Evolutionary conservation across 2,329 filamentous ascomycete species (phyloP), one percentile per base, ranked within the genome.

Genomic region (Apiospora hydei): DNA sequence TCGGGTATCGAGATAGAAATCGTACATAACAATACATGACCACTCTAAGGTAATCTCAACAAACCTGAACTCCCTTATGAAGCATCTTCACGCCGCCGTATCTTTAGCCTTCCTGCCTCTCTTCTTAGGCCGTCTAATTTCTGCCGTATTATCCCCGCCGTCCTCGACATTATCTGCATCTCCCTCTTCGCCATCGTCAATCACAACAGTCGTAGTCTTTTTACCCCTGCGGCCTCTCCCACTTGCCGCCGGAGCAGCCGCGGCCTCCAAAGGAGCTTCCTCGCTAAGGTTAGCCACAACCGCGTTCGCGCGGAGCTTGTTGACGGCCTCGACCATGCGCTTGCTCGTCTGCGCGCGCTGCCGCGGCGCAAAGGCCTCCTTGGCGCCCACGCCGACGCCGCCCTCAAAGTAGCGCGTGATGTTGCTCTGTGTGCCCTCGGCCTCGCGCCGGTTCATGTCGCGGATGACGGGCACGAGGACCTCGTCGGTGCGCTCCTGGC

Each of bases 371-470:
- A 94, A 95, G 0, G 88, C 89, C 73, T 91, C 88, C 49, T 84
- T 88, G 16, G 88, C 88, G 0, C 93, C 93, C 0, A 87, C 88
- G 0, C 93, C 93, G 0, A 94, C 91, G 5, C 85, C 83, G 0
- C 96, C 96, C 16, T 90, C 89, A 80, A 98, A 98, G 81, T 92
- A 99, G 34, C 91, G 88, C n/a, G 96, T 99, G 75, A 99, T 98
- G 77, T 99, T 99, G 72, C 91, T 92, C 85, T 99, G 96, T 24
- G 96, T 98, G 8, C 96, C 96, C 83, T 98, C 96, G 41, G 90
- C 87, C 75, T 94, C 93, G 51, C 96, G 88, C 4, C 90, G 89
- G 80, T 98, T 98, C 93, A 99, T 97, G 78, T 99, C 96, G 71
- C 92, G 89, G 74, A 99, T 96, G 1, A 99, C 97, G 0, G 96